Base-by-base conservation (phyloP, 768 basidiomycete species). In the Coprinopsis cinerea region DNA sequence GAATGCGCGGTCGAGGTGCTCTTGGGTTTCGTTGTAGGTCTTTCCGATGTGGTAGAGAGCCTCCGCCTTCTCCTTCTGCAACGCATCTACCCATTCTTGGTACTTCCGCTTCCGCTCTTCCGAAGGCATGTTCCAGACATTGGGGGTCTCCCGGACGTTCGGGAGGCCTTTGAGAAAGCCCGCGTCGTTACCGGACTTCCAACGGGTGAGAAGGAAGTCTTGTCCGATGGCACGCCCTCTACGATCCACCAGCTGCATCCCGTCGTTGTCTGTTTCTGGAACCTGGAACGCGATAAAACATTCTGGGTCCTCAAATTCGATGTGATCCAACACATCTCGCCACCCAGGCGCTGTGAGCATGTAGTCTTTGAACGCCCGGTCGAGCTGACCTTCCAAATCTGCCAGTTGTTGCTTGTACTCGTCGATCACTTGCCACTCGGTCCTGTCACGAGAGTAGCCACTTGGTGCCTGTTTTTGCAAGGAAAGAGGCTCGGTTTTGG, bases 261-360 rank as follows among this genome's bases (percentile, higher is more conserved):
- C 80, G 49, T 76, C 74, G 0, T n/a, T n/a, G n/a, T 57, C 49
- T 17, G 65, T 46, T 40, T 57, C 35, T 3, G 81, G 71, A 14
- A 79, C 61, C 2, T 28, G 51, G 63, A 82, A 70, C 24, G 81
- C 72, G n/a, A 65, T 61, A 40, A 61, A 76, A 58, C 62, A 82
- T 0, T 67, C 66, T 0, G 62, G 53, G 6, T 77, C 69, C 24
- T 78, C 72, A 42, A 81, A 82, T 55, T 84, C 78, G 9, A 83
- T 59, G 54, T 76, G 63, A 4, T 59, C 61, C 36, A 81, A 55
- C 14, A 82, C 56, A 44, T 73, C 67, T 3, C 52, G 25, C 5
- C 53, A 35, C 3, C 47, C 23, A 20, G 67, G 42, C 2, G 57
- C 53, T 3, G 57, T 59, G 0, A 53, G 27, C 23, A 55, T 50